These are phyloP conservation scores for Sparassis latifolia DNA, from an alignment of 1,284 basidiomycete species.

Conservation along the genomic window DNA sequence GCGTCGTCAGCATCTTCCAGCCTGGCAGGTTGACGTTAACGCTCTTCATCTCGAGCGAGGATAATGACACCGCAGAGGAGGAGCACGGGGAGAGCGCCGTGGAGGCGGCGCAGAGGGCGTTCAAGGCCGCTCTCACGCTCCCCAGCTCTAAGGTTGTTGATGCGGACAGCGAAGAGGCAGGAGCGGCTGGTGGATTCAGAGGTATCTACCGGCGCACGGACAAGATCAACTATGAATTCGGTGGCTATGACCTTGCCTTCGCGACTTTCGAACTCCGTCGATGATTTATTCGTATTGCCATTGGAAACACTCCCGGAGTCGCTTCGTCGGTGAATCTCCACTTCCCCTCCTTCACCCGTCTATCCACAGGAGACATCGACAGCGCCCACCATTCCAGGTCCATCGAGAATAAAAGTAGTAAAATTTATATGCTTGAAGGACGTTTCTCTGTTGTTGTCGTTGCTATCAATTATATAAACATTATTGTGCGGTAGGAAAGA, in stretches of 20 bases:
- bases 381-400: no score
- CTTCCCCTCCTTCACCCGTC: no score
- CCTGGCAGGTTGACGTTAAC: conserved; percentile 87
- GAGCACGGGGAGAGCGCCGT: conserved; percentile 47
- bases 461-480: no score
- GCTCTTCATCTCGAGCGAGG: conserved; percentile 80
- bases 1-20: conserved; percentile 90
- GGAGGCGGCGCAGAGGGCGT: conserved; percentile 64
- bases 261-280: conserved; percentile 69
- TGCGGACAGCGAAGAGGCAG: conserved; percentile 5
- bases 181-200: conserved; percentile 8
- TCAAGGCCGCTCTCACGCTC: conserved; percentile 50
- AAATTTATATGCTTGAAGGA: no score
- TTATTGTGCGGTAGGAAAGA: no score
- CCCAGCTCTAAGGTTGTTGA: conserved; percentile 9
- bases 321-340: no score
- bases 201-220: conserved; percentile 72
- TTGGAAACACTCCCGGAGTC: no score
- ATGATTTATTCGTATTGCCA: not conserved
- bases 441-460: no score
- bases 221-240: conserved; percentile 98
- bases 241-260: conserved; percentile 92
- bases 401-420: no score
- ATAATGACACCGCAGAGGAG: conserved; percentile 42
- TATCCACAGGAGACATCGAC: no score